Base-by-base conservation (phyloP, 75 land plant species). In the Larix kaempferi region DNA sequence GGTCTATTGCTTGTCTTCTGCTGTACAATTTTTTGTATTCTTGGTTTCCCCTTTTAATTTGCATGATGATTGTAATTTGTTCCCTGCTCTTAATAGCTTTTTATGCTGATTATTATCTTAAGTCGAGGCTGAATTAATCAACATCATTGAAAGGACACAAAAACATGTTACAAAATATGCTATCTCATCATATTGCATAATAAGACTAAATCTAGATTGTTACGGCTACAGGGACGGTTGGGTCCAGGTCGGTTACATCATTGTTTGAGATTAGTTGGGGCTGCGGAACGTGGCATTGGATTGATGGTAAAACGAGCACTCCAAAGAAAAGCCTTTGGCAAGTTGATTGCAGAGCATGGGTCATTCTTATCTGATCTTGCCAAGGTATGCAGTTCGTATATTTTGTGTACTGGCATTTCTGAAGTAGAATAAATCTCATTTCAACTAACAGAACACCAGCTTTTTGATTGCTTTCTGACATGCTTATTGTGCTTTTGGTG, bases 241-340 rank as follows among this genome's bases (percentile, higher is more conserved):
- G 99, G 99, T n/a, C 99, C 99, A 23, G 99, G 99, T 61, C 82
- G 99, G 67, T 77, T 97, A 74, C 99, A 97, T 74, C 99, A 97
- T 75, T 97, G 99, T 83, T 92, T 97, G 99, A 84, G 99, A 76
- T 74, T 92, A 69, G 83, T 97, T 17, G 98, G 99, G 23, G 92
- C 98, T 12, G 99, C 99, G 8, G 99, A 97, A 82, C 99, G 98
- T 79, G 99, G 91, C 55, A 92, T 97, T 88, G 90, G 92, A 82
- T 44, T 97, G 81, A 91, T 91, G 94, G 89, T 80, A 57, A 64
- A 93, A 75, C 83, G 99, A 74, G 93, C 99, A 26, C 85, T 90
- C 15, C 69, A 75, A 35, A 88, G 99, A 73, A 95, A 78, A 86
- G 91, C 88, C 0, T 97, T 97, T 87, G 98, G 95, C 25, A 95